Conservation (phyloP, 164 flowering plant genomes). For the Hamamelis virginiana region DNA sequence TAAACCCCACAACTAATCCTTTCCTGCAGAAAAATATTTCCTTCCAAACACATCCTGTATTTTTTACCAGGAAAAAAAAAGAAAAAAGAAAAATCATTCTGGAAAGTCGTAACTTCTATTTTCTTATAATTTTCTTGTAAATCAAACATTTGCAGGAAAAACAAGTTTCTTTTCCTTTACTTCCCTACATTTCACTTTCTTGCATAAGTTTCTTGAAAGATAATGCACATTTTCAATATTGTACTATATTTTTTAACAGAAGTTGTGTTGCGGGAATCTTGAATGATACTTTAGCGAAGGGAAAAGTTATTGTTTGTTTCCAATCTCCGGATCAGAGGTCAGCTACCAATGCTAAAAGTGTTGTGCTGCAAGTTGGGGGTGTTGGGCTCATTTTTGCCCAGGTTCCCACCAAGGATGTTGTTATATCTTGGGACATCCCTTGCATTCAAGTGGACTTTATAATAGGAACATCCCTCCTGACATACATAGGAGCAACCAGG, state of each 20-base stretch:
- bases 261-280: constrained; percentile 37
- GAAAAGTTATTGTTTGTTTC: constrained; percentile 55
- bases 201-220: too few species aligned
- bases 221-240: neutral
- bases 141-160: too few species aligned
- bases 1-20: too few species aligned
- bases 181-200: too few species aligned
- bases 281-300: constrained; percentile 45
- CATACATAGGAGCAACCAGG: constrained; percentile 39
- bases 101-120: too few species aligned
- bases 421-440: constrained; percentile 22
- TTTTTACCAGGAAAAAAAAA: too few species aligned
- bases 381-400: constrained; percentile 45
- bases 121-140: too few species aligned
- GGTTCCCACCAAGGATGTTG: constrained; percentile 37
- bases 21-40: too few species aligned
- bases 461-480: constrained; percentile 33
- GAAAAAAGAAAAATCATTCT: too few species aligned
- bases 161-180: too few species aligned
- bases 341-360: constrained; percentile 15
- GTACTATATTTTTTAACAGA: constrained; percentile 25
- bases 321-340: constrained; percentile 38
- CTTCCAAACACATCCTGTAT: too few species aligned
- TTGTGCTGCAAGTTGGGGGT: constrained; percentile 28
- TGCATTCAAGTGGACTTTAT: constrained; percentile 40